Conservation (phyloP, 306 rosid species). For the Cucumis melo region DNA sequence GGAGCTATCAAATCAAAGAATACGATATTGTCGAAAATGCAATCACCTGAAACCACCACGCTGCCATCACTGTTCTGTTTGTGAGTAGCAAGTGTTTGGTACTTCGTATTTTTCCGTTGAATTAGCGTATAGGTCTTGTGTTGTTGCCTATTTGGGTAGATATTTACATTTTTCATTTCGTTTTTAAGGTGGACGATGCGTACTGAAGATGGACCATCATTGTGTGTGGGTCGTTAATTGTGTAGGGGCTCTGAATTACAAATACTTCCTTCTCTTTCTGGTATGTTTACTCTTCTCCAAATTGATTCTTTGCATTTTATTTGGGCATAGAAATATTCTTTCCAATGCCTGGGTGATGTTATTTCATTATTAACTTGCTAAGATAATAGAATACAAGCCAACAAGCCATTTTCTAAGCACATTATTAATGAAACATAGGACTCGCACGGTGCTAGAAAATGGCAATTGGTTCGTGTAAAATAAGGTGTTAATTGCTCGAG, state of each 20-base stretch:
- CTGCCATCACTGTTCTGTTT: constrained; percentile 97
- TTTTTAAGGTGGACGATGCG: constrained; percentile 85
- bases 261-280: constrained; percentile 88
- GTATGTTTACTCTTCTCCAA: constrained; percentile 26
- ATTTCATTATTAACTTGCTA: not conserved
- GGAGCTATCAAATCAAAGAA: constrained; percentile 41
- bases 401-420: not conserved
- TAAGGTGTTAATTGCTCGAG: not conserved
- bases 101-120: not conserved
- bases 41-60: constrained; percentile 82
- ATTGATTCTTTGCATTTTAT: not conserved
- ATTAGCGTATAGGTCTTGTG: not conserved
- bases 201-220: constrained; percentile 99
- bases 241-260: constrained; percentile 92
- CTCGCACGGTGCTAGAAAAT: not conserved
- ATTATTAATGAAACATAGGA: not conserved
- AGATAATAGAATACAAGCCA: not conserved
- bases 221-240: constrained; percentile 99
- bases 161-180: constrained; percentile 1
- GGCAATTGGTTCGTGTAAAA: not conserved
- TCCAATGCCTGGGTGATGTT: not conserved
- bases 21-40: constrained; percentile 82
- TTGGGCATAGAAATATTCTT: not conserved
- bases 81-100: constrained; percentile 35
- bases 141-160: not conserved